Conservation (phyloP, 305 asterid species). For the Fraxinus ornus region DNA sequence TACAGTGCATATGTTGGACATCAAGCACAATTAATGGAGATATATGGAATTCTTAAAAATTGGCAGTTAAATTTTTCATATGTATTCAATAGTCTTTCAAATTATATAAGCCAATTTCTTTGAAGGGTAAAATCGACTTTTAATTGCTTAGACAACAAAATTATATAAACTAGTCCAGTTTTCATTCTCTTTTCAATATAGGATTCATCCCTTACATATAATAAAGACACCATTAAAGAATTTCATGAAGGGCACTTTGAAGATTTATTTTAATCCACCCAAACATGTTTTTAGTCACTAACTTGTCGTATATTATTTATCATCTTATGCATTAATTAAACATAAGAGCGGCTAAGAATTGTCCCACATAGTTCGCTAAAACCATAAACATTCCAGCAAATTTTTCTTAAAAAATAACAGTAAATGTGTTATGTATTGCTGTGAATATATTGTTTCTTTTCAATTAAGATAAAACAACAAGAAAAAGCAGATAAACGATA, state of each 20-base stretch:
- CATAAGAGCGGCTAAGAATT: background rate
- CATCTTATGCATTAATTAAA: background rate
- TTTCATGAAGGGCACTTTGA: background rate
- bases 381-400: background rate
- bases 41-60: background rate
- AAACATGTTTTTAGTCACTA: background rate
- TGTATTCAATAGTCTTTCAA: background rate
- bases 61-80: background rate
- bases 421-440: background rate
- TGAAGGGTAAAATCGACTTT: background rate
- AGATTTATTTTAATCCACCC: background rate
- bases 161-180: background rate
- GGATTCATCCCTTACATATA: background rate
- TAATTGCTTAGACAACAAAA: background rate
- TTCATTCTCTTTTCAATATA: background rate
- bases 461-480: slow-evolving; percentile 3
- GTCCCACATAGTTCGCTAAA: background rate
- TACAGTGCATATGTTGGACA: background rate
- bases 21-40: background rate
- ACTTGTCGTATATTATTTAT: background rate
- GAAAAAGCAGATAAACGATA: slow-evolving; percentile 4
- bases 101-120: background rate
- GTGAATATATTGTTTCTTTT: background rate
- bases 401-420: slow-evolving; percentile 1
- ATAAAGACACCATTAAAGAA: background rate